phyloP scores from a whole-genome alignment of 2,329 filamentous ascomycete species.

The Fusarium compactum region DNA sequence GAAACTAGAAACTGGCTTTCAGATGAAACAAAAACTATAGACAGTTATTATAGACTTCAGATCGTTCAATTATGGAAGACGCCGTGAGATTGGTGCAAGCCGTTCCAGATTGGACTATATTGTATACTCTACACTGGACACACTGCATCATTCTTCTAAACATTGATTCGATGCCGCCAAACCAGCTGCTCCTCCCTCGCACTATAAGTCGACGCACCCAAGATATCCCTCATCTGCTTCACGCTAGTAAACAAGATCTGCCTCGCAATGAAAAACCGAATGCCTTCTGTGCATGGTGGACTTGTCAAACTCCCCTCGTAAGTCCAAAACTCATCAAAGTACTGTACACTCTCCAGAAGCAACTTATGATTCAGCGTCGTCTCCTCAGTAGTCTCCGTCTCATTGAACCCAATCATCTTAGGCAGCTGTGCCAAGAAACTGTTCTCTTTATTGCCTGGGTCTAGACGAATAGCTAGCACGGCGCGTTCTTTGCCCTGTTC shows the following conservation, averaged over 20 bases:
- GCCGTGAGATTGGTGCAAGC: too few relatives aligned
- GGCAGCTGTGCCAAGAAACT: slow-evolving; percentile 28
- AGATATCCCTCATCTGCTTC: slow-evolving; percentile 35
- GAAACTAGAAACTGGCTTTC: not conserved
- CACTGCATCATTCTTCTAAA: too few relatives aligned
- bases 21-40: too few relatives aligned
- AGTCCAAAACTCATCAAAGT: slow-evolving; percentile 41
- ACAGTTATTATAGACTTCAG: too few relatives aligned
- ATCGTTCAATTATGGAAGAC: too few relatives aligned
- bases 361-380: slow-evolving; percentile 11
- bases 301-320: slow-evolving; percentile 41
- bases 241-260: slow-evolving; percentile 38
- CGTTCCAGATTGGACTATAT: too few relatives aligned
- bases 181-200: slow-evolving; percentile 36
- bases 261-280: slow-evolving; percentile 32
- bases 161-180: slow-evolving; percentile 37
- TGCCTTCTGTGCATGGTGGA: slow-evolving; percentile 33
- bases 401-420: slow-evolving; percentile 30
- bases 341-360: slow-evolving; percentile 22
- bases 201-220: slow-evolving; percentile 37
- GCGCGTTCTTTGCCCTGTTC: slow-evolving; percentile 28
- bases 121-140: too few relatives aligned
- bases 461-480: slow-evolving; percentile 27
- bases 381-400: slow-evolving; percentile 4
- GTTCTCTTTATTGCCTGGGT: slow-evolving; percentile 29